Evolutionary conservation across 73 alveolate genomes (phyloP).

Genomic region (Uronychia setigera): DNA sequence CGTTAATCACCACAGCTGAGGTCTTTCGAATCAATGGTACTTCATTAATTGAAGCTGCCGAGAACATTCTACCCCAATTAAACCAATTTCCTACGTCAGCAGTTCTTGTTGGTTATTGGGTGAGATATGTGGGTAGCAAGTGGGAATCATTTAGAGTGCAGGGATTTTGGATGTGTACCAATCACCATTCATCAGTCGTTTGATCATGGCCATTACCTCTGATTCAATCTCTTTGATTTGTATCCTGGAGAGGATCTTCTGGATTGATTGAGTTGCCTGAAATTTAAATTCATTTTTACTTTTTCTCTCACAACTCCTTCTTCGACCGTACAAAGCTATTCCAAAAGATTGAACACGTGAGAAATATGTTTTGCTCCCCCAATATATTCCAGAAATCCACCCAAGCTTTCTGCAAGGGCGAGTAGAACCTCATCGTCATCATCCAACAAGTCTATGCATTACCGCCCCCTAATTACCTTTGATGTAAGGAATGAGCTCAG

Average conservation of each 20-base stretch:
- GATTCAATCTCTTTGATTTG: slow-evolving; percentile 68
- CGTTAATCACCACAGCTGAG: slow-evolving; percentile 65
- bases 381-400: slow-evolving; percentile 86
- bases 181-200: slow-evolving; percentile 78
- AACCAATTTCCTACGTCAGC: slow-evolving; percentile 6
- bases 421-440: slow-evolving; percentile 98
- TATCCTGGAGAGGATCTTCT: slow-evolving; percentile 49
- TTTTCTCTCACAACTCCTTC: slow-evolving; percentile 86
- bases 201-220: slow-evolving; percentile 55
- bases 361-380: slow-evolving; percentile 86
- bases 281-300: slow-evolving; percentile 21
- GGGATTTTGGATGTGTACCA: slow-evolving; percentile 75
- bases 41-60: slow-evolving; percentile 19
- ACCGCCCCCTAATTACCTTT: slow-evolving; percentile 66
- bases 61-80: slow-evolving; percentile 21
- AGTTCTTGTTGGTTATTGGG: slow-evolving; percentile 59
- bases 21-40: slow-evolving; percentile 69
- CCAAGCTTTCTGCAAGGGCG: slow-evolving; percentile 87
- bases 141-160: slow-evolving; percentile 71
- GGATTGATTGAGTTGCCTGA: slow-evolving; percentile 68
- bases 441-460: slow-evolving; percentile 81
- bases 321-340: slow-evolving; percentile 80
- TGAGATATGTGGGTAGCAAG: slow-evolving; percentile 65
- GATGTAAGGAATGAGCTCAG: slow-evolving; percentile 95
- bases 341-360: slow-evolving; percentile 73